Base-by-base conservation (phyloP, 306 rosid genomes). In the Prunus davidiana region DNA sequence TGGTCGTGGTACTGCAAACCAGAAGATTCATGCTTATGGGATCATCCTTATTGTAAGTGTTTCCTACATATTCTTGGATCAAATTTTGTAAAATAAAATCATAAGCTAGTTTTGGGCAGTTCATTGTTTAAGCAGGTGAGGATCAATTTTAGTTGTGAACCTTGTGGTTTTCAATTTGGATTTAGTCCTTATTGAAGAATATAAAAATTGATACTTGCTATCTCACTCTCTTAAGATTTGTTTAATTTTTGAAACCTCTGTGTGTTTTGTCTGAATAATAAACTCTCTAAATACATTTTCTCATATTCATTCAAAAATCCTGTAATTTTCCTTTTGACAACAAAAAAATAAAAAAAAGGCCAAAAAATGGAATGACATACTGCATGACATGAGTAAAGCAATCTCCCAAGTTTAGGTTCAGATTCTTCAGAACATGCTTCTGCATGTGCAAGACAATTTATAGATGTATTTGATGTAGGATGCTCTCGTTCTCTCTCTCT, bases 11-110 rank as follows among this genome's bases (percentile, higher is more conserved):
- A 90, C 96, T 72, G 52, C 91, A 75, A 86, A 63, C 76, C 97
- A 90, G 80, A 90, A 87, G 77, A 88, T 93, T 79, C 97, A 83
- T 70, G 92, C 91, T 54, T 90, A 90, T 7, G 96, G 93, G 43
- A 51, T 85, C 57, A 81, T 93, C 30, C 84, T 90, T 73, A 82
- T 90, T 84, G 97, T 93, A 89, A 90, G 97, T 86, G 77, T 75
- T 80, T 52, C 47, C 61, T 2, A 19, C 80, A 64, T 77, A 11
- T 38, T 68, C 66, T 71, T 52, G n/a, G 57, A 79, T 70, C 51
- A 60, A 76, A 75, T 47, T 62, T 67, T 57, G 41, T 65, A 38
- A 12, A 18, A 75, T 30, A 45, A 47, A 71, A 3, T 63, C 25
- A 56, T 57, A 28, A 62, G 73, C 41, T 51, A 69, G 41, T 74